A percentile compares a stretch with the other conserved stretches of the same genome.
Conservation (phyloP, 2,329 filamentous ascomycete genomes). For the Neonectria punicea region DNA sequence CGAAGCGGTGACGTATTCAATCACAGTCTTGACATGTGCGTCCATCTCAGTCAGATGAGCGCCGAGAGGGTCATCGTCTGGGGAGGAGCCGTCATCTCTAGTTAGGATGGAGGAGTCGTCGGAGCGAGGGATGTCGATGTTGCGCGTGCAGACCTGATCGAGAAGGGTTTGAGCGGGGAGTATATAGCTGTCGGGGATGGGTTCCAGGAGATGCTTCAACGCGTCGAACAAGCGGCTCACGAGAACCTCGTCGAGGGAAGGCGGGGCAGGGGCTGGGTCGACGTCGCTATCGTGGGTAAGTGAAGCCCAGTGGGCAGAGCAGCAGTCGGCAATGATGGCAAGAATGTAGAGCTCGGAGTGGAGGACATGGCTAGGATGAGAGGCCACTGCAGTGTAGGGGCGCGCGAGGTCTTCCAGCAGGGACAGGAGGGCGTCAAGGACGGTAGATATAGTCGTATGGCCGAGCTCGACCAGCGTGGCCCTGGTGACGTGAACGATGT, state of each 20-base stretch:
- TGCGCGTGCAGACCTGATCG: constrained; percentile 58
- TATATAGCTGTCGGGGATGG: constrained; percentile 66
- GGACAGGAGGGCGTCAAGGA: constrained; percentile 66
- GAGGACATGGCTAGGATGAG: constrained; percentile 69
- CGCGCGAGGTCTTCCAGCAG: constrained; percentile 68
- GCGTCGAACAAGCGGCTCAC: constrained; percentile 66
- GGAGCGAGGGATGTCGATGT: constrained; percentile 48
- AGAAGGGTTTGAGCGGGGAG: constrained; percentile 68
- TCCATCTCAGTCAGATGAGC: constrained; percentile 61
- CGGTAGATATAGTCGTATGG: constrained; percentile 60
- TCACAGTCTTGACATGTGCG: constrained; percentile 63
- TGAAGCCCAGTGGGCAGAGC: constrained; percentile 67
- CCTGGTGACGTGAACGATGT: constrained; percentile 69
- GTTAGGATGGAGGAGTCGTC: constrained; percentile 32
- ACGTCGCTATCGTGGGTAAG: constrained; percentile 46
- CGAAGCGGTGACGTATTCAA: constrained; percentile 73
- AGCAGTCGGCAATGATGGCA: constrained; percentile 72
- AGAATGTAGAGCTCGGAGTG: constrained; percentile 74
- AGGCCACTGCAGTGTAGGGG: constrained; percentile 61
- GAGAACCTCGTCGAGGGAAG: constrained; percentile 60
- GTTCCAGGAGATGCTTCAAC: constrained; percentile 66
- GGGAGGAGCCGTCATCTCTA: constrained; percentile 23
- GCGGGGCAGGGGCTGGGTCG: constrained; percentile 42
- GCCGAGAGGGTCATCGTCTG: constrained; percentile 42
- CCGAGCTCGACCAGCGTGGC: constrained; percentile 71